These are phyloP conservation scores for Cupressus sempervirens DNA, from an alignment of 75 land plant genomes.

Conservation along the genomic window DNA sequence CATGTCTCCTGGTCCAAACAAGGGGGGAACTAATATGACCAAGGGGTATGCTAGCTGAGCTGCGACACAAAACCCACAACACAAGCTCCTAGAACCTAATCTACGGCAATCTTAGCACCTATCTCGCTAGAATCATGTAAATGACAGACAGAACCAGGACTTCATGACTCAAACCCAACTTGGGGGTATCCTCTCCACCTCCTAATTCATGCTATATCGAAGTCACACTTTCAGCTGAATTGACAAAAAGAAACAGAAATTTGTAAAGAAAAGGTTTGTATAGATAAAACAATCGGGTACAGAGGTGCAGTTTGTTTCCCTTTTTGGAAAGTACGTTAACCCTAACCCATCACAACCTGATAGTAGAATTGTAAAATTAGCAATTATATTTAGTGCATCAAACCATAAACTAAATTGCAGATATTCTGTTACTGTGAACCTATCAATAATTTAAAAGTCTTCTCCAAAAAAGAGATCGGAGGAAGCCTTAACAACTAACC, in stretches of 20 bases:
- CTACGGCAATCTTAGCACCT: not conserved
- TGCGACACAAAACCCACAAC: not conserved
- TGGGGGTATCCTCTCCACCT: not conserved
- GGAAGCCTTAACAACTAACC: not conserved
- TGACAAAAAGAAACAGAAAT: not conserved
- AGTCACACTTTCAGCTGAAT: not conserved
- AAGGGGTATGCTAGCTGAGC: not conserved
- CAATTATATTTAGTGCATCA: not conserved
- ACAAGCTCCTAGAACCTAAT: not conserved
- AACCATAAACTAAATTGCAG: slow-evolving; percentile 4
- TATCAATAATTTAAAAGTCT: not conserved
- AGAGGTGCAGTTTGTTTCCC: not conserved
- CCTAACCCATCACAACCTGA: slow-evolving; percentile 1
- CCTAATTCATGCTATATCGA: not conserved
- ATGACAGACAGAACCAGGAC: not conserved
- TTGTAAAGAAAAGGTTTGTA: not conserved
- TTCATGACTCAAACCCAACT: not conserved
- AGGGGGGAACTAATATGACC: not conserved
- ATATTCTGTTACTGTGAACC: not conserved
- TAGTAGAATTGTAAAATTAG: not conserved
- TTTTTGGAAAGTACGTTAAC: not conserved
- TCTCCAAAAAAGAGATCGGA: not conserved
- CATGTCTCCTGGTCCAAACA: not conserved
- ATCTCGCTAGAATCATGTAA: not conserved
- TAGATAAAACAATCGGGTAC: not conserved